phyloP scores from a whole-genome alignment of 1,139 yeast species.

The Yamadazyma siamensis region DNA sequence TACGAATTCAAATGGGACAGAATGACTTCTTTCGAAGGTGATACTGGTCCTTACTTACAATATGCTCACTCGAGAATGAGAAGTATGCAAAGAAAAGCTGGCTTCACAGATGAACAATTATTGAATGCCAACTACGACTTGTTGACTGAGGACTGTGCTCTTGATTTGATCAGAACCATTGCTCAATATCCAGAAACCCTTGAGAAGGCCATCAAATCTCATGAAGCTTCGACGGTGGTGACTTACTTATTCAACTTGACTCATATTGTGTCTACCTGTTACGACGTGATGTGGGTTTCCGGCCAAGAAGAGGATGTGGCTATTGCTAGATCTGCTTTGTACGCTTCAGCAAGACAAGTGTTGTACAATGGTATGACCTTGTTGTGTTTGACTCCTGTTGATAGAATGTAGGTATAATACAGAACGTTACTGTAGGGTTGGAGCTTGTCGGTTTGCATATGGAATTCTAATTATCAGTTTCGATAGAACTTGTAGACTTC shows the following conservation, averaged over 20 bases:
- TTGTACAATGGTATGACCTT: conserved; percentile 87
- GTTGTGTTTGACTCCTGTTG: conserved; percentile 94
- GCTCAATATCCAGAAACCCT: conserved; percentile 92
- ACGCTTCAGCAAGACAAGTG: conserved; percentile 87
- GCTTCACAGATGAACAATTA: conserved; percentile 45
- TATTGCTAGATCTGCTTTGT: conserved; percentile 88
- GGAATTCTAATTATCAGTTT: neutral
- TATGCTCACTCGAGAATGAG: conserved; percentile 97
- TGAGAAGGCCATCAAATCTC: conserved; percentile 76
- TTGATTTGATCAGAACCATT: conserved; percentile 68
- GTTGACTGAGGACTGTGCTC: conserved; percentile 75
- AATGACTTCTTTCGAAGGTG: conserved; percentile 98
- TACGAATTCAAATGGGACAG: conserved; percentile 98
- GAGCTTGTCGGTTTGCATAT: neutral
- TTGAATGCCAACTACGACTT: conserved; percentile 63
- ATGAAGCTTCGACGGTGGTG: conserved; percentile 92
- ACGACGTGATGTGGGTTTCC: conserved; percentile 95
- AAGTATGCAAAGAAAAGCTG: conserved; percentile 88
- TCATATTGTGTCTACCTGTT: conserved; percentile 92
- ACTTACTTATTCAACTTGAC: conserved; percentile 90
- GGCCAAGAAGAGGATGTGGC: conserved; percentile 92
- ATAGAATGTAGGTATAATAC: conserved; percentile 70
- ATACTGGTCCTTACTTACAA: conserved; percentile 98
- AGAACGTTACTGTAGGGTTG: too few relatives aligned
- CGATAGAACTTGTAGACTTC: too few relatives aligned